Base-by-base conservation (phyloP, 2,329 filamentous ascomycete genomes). In the Colletotrichum spaethianum region DNA sequence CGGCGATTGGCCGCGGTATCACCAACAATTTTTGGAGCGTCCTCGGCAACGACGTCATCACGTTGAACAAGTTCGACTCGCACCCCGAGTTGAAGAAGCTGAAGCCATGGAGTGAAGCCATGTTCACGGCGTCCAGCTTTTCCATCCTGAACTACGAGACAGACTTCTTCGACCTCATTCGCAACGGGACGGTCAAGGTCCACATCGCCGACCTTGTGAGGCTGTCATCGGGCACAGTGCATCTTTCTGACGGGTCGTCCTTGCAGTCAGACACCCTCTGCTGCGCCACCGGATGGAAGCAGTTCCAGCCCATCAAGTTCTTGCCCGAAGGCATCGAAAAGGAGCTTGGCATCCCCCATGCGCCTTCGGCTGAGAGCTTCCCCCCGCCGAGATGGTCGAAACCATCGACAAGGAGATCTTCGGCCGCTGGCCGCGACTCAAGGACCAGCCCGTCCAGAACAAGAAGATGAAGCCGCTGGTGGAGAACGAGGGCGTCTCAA, bases 131-230 rank as follows among this genome's bases (percentile, higher is more conserved):
- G 2, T 85, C 85, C 9, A 86, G 85, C 5, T 83, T 92, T 31
- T 88, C 87, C 63, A 91, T 93, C 62, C 82, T 89, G 63, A 92
- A 91, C 78, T 92, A 90, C 75, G 83, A 86, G 0, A 87, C 83
- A 4, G 83, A 88, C 75, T 87, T 92, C 75, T 88, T 90, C 74
- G 87, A 90, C 4, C 79, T 90, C 18, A 85, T 92, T 20, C 83
- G 83, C 46, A 77, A 81, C 23, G 89, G 88, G n/a, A 84, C 79
- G 52, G 84, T 92, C 60, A 81, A 81, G 14, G 79, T 92, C 3
- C 85, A 90, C 70, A 81, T 89, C 23, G 86, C 84, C 16, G 86
- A 91, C 70, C 82, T 92, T 9, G 79, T 79, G 1, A 77, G 79
- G 26, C 81, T 92, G 6, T 81, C 82, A 9, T 75, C 81, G 2